These are phyloP conservation scores for Amylocarpus encephaloides DNA, from an alignment of 2,329 filamentous ascomycete genomes.

Conservation along the genomic window DNA sequence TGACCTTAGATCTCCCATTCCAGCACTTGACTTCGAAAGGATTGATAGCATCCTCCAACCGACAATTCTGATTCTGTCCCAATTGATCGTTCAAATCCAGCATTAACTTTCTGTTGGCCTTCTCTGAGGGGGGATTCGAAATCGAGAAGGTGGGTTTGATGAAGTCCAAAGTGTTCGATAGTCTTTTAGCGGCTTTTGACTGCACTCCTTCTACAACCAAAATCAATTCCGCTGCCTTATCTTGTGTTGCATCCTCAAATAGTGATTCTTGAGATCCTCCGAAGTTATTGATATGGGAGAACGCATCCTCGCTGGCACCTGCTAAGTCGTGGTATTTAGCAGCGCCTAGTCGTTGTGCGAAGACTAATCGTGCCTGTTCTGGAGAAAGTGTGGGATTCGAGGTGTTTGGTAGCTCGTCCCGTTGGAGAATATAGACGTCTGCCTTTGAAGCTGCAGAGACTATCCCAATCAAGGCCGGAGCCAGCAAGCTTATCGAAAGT, in stretches of 20 bases:
- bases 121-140: conserved; percentile 37
- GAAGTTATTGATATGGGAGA: conserved; percentile 54
- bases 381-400: conserved; percentile 43
- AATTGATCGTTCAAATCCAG: conserved; percentile 27
- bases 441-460: conserved; percentile 35
- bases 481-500: conserved; percentile 35
- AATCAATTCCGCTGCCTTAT: conserved; percentile 44
- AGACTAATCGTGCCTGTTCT: conserved; percentile 45
- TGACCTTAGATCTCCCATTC: conserved; percentile 29
- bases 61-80: conserved; percentile 20
- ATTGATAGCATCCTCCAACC: conserved; percentile 27
- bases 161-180: conserved; percentile 38
- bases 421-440: conserved; percentile 45
- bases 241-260: conserved; percentile 36
- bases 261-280: conserved; percentile 47
- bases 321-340: conserved; percentile 41
- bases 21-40: conserved; percentile 30
- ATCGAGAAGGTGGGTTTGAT: conserved; percentile 44
- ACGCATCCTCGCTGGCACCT: conserved; percentile 32
- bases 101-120: conserved; percentile 28
- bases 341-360: conserved; percentile 50
- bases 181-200: conserved; percentile 35
- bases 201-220: conserved; percentile 53
- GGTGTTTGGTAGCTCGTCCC: conserved; percentile 30
- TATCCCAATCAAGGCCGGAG: conserved; percentile 34